These are phyloP conservation scores for Balakata baccata DNA, from an alignment of 345 rosid genomes.

Conservation along the genomic window DNA sequence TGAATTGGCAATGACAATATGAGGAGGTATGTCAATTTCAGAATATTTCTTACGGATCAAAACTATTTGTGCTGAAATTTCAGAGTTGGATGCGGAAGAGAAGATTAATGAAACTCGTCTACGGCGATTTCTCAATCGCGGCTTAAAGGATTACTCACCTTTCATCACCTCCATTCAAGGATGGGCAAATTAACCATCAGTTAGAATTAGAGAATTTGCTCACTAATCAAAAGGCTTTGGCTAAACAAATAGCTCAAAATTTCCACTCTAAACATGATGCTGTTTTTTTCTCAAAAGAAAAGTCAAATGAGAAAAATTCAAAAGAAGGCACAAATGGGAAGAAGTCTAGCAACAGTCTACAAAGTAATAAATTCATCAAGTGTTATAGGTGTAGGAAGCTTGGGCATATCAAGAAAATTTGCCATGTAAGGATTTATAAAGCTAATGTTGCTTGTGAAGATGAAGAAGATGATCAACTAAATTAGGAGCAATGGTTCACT, in stretches of 20 bases:
- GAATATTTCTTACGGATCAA: not conserved
- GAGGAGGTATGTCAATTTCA: not conserved
- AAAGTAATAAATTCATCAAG: not conserved
- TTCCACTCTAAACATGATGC: not conserved
- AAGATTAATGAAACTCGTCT: constrained; percentile 2
- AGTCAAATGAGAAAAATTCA: too few species aligned
- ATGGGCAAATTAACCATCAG: not conserved
- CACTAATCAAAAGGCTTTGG: not conserved
- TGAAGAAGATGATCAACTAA: constrained; percentile 1
- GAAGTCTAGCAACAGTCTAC: not conserved
- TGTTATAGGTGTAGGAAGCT: not conserved
- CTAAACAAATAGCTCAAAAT: not conserved
- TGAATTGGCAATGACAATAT: not conserved
- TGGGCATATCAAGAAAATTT: not conserved
- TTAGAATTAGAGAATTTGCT: not conserved
- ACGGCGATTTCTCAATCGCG: not conserved
- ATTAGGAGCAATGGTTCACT: not conserved
- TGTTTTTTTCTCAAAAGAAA: not conserved
- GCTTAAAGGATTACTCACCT: not conserved
- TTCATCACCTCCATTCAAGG: not conserved
- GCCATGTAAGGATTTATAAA: not conserved
- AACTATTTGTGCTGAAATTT: not conserved
- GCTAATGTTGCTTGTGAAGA: not conserved
- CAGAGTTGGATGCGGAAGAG: not conserved
- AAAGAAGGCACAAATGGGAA: not conserved